phyloP scores from a whole-genome alignment of 331 rosid species.

The Erythrophleum ivorense region DNA sequence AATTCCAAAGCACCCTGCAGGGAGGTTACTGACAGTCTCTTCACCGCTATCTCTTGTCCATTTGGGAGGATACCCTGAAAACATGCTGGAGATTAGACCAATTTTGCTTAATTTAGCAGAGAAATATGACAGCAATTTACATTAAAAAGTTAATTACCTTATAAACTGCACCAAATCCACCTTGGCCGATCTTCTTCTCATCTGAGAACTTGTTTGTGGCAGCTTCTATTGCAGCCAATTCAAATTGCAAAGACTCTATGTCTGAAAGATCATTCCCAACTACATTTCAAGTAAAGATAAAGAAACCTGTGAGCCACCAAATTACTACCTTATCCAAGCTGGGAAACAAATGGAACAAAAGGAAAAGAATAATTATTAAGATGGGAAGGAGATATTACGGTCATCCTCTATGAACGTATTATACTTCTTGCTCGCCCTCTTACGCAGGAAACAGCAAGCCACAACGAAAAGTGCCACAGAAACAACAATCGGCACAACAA shows the following conservation, averaged over 20 bases:
- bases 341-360: not conserved
- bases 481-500: conserved; percentile 36
- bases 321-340: not conserved
- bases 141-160: conserved; percentile 39
- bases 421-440: conserved; percentile 24
- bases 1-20: conserved; percentile 47
- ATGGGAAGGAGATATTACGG: not conserved
- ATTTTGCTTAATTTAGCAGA: not conserved
- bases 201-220: conserved; percentile 51
- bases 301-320: not conserved
- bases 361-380: not conserved
- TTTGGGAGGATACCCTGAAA: conserved; percentile 46
- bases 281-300: not conserved
- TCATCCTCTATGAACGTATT: not conserved
- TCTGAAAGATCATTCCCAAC: conserved; percentile 23
- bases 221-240: conserved; percentile 38
- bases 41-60: conserved; percentile 52
- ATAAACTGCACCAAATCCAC: conserved; percentile 55
- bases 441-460: conserved; percentile 22
- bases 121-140: not conserved
- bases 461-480: conserved; percentile 26
- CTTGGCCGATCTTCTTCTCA: conserved; percentile 51
- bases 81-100: not conserved
- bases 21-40: conserved; percentile 40
- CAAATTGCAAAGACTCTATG: conserved; percentile 43